phyloP scores from a whole-genome alignment of 257 asterid genomes.

The Petrea volubilis region DNA sequence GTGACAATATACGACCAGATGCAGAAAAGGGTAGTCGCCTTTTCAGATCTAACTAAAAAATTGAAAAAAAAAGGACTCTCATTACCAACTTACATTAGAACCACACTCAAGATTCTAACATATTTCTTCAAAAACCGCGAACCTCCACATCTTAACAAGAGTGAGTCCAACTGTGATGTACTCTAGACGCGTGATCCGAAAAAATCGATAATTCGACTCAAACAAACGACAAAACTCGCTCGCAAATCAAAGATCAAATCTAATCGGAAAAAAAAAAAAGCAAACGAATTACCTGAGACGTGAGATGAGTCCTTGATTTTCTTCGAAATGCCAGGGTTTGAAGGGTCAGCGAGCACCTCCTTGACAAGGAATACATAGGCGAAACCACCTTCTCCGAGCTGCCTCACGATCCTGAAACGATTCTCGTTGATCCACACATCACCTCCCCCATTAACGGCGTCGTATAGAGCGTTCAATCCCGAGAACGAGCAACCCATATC shows the following conservation, averaged over 20 bases:
- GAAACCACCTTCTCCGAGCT: conserved; percentile 98
- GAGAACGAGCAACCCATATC: conserved; percentile 97
- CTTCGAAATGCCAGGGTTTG: conserved; percentile 63
- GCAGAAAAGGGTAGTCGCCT: background rate
- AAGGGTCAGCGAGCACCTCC: conserved; percentile 74
- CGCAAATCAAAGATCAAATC: conserved; percentile 3
- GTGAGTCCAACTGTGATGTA: no score
- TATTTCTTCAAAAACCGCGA: no score
- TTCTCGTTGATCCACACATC: conserved; percentile 99
- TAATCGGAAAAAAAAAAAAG: conserved; percentile 14
- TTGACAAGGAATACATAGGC: conserved; percentile 90
- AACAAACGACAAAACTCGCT: background rate
- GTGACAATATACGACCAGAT: background rate
- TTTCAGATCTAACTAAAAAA: conserved; percentile 16
- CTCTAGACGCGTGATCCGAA: background rate
- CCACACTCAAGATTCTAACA: background rate
- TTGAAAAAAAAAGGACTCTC: background rate
- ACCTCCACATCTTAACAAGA: no score
- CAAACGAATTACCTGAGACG: conserved; percentile 58
- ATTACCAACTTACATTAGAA: background rate
- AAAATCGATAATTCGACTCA: background rate
- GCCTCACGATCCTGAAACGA: conserved; percentile 82
- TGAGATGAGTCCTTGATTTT: conserved; percentile 84
- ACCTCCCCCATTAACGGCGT: conserved; percentile 82
- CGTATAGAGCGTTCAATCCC: conserved; percentile 87